Percentiles rank a stretch among this genome's conserved stretches.
Evolutionary conservation across 2,329 filamentous ascomycete genomes (phyloP).

Genomic region (Neoascochyta sp.): DNA sequence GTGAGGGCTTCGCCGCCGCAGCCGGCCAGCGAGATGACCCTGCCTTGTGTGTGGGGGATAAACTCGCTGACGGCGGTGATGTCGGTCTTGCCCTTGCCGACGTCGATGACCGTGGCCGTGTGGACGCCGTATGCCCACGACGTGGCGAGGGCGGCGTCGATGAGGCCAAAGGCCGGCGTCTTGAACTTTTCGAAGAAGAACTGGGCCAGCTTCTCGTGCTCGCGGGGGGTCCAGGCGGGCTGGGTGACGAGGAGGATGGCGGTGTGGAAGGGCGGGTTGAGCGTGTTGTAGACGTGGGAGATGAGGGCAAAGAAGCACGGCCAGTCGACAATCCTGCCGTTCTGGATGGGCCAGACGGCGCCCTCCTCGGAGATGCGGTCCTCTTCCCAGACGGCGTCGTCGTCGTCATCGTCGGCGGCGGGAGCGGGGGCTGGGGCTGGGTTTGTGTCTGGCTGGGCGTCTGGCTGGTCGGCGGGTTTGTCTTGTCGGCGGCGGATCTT

Average conservation of each 20-base stretch:
- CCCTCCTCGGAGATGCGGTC: slow-evolving; percentile 84
- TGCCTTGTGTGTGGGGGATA: slow-evolving; percentile 64
- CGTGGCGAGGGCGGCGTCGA: slow-evolving; percentile 83
- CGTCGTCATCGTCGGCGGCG: slow-evolving; percentile 42
- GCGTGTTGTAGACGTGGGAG: slow-evolving; percentile 82
- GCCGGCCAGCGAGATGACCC: slow-evolving; percentile 57
- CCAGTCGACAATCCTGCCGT: slow-evolving; percentile 86
- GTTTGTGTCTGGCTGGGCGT: slow-evolving; percentile 24
- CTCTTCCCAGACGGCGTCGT: slow-evolving; percentile 75
- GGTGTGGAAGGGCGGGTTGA: slow-evolving; percentile 90
- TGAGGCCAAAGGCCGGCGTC: slow-evolving; percentile 83
- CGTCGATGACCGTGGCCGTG: slow-evolving; percentile 82
- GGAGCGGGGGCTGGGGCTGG: slow-evolving; percentile 21
- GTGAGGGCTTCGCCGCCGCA: slow-evolving; percentile 91
- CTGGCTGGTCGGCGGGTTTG: slow-evolving; percentile 24
- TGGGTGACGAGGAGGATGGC: slow-evolving; percentile 87
- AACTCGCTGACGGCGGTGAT: slow-evolving; percentile 87
- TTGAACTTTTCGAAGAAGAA: slow-evolving; percentile 98
- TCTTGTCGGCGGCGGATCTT: slow-evolving; percentile 59
- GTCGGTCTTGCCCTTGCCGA: slow-evolving; percentile 89
- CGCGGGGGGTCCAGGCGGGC: slow-evolving; percentile 83
- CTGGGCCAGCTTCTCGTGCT: slow-evolving; percentile 82
- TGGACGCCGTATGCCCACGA: slow-evolving; percentile 76
- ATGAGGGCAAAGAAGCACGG: slow-evolving; percentile 89
- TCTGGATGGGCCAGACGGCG: slow-evolving; percentile 79